phyloP scores from a whole-genome alignment of 148 eudicot genomes.

The Cornus suecica region DNA sequence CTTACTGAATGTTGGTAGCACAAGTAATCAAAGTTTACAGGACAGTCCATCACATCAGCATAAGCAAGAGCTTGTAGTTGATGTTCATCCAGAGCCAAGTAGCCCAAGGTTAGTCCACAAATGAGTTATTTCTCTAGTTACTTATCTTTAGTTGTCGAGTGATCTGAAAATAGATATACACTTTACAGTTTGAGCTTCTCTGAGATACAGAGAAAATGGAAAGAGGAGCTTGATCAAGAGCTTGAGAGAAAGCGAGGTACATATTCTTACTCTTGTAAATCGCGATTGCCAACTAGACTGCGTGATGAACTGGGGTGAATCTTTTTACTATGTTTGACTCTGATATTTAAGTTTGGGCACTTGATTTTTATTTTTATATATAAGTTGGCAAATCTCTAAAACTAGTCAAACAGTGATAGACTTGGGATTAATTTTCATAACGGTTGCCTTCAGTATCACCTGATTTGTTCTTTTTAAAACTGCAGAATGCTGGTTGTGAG shows the following conservation, averaged over 20 bases:
- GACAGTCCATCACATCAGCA: constrained; percentile 26
- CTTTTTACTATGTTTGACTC: neutral
- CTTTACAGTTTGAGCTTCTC: constrained; percentile 24
- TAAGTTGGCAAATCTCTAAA: neutral
- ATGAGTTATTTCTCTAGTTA: neutral
- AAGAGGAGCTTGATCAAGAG: constrained; percentile 55
- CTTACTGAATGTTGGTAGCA: constrained; percentile 25
- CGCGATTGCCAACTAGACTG: neutral
- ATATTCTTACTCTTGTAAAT: neutral
- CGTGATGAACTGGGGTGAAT: neutral
- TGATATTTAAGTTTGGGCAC: neutral
- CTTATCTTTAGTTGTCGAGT: neutral
- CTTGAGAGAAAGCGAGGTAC: constrained; percentile 46
- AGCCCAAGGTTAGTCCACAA: constrained; percentile 36
- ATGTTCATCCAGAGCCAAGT: constrained; percentile 29
- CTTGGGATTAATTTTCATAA: neutral
- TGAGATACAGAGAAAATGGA: constrained; percentile 45
- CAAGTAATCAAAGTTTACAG: constrained; percentile 24
- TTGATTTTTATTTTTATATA: neutral
- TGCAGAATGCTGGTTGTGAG: neutral
- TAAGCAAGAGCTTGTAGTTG: constrained; percentile 21
- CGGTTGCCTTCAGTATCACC: neutral
- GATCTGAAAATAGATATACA: constrained; percentile 1
- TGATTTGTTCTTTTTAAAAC: neutral
- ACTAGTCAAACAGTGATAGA: neutral